phyloP scores from a whole-genome alignment of 2,329 filamentous ascomycete species.

The Scolecobasidium constrictum region DNA sequence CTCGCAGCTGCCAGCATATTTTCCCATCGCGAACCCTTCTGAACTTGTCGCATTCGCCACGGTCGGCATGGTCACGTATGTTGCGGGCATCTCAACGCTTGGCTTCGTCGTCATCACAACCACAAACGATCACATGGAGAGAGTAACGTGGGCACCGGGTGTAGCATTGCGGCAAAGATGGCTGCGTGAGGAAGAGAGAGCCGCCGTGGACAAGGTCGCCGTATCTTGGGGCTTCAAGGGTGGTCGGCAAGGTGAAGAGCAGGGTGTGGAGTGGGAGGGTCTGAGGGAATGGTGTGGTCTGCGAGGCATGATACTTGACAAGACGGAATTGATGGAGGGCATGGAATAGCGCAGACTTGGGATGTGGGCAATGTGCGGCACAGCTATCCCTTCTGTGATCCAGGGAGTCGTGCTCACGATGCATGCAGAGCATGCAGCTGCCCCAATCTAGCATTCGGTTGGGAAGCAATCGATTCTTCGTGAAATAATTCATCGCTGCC shows the following conservation, averaged over 20 bases:
- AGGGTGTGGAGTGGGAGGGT: constrained; percentile 79
- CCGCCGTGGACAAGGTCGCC: constrained; percentile 75
- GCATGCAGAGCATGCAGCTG: no score
- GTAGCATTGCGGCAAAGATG: constrained; percentile 72
- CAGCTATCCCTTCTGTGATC: no score
- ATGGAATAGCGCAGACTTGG: no score
- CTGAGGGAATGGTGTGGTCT: constrained; percentile 73
- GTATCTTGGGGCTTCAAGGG: constrained; percentile 89
- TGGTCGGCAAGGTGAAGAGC: constrained; percentile 72
- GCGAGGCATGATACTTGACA: constrained; percentile 83
- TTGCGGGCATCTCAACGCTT: constrained; percentile 68
- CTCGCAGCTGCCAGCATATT: constrained; percentile 52
- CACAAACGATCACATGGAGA: constrained; percentile 87
- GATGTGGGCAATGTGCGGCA: no score
- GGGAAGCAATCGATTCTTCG: no score
- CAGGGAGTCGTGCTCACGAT: no score
- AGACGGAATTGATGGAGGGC: constrained; percentile 76
- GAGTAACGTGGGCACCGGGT: constrained; percentile 81
- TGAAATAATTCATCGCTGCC: no score
- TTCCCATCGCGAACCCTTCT: constrained; percentile 39
- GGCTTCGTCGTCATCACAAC: constrained; percentile 79
- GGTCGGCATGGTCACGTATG: constrained; percentile 71
- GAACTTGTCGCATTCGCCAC: constrained; percentile 67
- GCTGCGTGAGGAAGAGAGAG: constrained; percentile 82
- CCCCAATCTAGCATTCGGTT: no score